Base-by-base conservation (phyloP, 2,329 filamentous ascomycete genomes). In the Ascochyta koolunga region DNA sequence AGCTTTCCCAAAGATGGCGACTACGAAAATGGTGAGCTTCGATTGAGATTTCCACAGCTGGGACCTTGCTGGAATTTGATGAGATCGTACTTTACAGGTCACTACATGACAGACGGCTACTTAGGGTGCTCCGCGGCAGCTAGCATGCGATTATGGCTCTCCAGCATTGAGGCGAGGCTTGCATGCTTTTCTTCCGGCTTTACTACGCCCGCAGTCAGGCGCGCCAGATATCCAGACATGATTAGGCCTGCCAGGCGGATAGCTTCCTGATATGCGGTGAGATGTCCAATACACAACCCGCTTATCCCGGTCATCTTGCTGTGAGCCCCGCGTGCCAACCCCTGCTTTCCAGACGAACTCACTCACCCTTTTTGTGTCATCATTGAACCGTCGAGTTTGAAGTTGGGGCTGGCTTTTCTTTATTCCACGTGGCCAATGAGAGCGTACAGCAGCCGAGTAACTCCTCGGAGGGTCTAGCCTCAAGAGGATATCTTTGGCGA, bases 401-500 rank as follows among this genome's bases (percentile, higher is more conserved):
- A 50, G 45, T 45, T 58, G 31, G 31, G 45, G 43, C 56, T 51
- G 37, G 15, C 47, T 47, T 49, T 42, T 54, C 42, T 45, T 36
- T 39, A 16, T 42, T 40, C 40, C 16, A 37, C n/a, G 48, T 49
- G 50, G 42, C 71, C 70, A 72, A 72, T 73, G 54, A 69, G 42
- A 24, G 32, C 15, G 13, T 22, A 15, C 37, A 37, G 45, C 65
- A 69, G 51, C 60, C 65, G 66, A 72, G 44, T 52, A 31, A 31
- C 21, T 29, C 5, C 33, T 61, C 46, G 58, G 50, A 61, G 29
- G 50, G 46, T 57, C 68, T 71, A 64, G 43, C 67, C 58, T 15
- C 31, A 64, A 61, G 13, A 22, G 61, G 70, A 42, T 46, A 60
- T 49, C 36, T 49, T 73, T 70, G 61, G 70, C 72, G 72, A 74